Percentiles rank a stretch among this genome's conserved stretches.
Evolutionary conservation across 2,329 filamentous ascomycete species (phyloP).

Genomic region (Westerdykella ornata): DNA sequence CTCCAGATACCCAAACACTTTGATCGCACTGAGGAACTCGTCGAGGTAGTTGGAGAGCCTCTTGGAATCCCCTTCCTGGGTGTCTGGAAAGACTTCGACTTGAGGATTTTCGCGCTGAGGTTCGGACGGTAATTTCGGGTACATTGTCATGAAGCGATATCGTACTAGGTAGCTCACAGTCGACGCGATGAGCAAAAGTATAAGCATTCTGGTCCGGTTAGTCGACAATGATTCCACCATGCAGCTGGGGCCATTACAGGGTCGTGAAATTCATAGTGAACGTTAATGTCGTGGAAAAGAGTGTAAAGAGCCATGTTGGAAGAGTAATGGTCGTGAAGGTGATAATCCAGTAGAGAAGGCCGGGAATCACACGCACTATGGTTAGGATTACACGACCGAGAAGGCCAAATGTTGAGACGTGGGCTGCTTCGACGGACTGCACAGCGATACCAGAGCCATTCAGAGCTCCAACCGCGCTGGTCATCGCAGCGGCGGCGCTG

Average conservation of each 20-base stretch:
- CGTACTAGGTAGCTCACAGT: constrained; percentile 87
- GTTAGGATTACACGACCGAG: constrained; percentile 46
- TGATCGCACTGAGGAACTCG: constrained; percentile 96
- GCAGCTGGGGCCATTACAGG: constrained; percentile 52
- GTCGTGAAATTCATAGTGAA: constrained; percentile 99
- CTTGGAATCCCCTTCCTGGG: constrained; percentile 82
- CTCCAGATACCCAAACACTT: constrained; percentile 96
- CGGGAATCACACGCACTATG: constrained; percentile 50
- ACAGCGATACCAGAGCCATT: constrained; percentile 17
- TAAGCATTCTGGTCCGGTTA: constrained; percentile 45
- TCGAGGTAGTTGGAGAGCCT: constrained; percentile 92
- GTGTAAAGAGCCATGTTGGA: constrained; percentile 79
- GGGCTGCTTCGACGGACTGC: constrained; percentile 16
- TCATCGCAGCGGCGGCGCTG: constrained; percentile 7
- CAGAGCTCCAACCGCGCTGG: constrained; percentile 15
- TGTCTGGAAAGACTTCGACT: constrained; percentile 89
- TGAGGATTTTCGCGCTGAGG: constrained; percentile 94
- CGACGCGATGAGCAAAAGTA: constrained; percentile 70
- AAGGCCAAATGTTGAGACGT: constrained; percentile 37
- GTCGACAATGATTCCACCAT: constrained; percentile 44
- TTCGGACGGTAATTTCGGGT: constrained; percentile 85
- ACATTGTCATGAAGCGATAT: constrained; percentile 96
- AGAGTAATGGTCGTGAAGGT: constrained; percentile 82
- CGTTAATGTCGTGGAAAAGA: constrained; percentile 88
- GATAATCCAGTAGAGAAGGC: constrained; percentile 67